These are phyloP conservation scores for Pseudogymnoascus sp. DNA, from an alignment of 2,329 filamentous ascomycete genomes.

Conservation along the genomic window DNA sequence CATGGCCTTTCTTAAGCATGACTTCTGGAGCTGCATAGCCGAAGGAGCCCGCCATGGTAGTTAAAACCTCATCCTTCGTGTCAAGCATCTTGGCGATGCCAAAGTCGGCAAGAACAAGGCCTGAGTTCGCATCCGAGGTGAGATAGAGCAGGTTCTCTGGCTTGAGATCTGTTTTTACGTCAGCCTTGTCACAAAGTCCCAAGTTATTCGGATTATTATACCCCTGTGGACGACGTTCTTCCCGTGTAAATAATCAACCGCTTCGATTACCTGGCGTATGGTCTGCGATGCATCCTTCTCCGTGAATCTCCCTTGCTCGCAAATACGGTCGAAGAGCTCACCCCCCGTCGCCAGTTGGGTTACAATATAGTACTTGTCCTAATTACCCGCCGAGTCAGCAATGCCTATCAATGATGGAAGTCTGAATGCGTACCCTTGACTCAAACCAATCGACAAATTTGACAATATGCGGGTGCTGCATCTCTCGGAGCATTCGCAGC, in stretches of 20 bases:
- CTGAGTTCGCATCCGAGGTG: slow-evolving; percentile 68
- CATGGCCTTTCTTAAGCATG: slow-evolving; percentile 95
- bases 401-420: neutral
- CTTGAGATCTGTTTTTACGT: slow-evolving; percentile 67
- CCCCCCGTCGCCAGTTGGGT: slow-evolving; percentile 93
- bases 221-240: slow-evolving; percentile 96
- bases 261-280: slow-evolving; percentile 86
- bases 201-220: slow-evolving; percentile 32
- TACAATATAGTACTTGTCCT: slow-evolving; percentile 99
- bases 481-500: slow-evolving; percentile 81
- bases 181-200: neutral
- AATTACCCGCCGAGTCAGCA: slow-evolving; percentile 12
- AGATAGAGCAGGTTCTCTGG: slow-evolving; percentile 96
- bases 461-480: slow-evolving; percentile 94
- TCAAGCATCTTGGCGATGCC: slow-evolving; percentile 98
- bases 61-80: slow-evolving; percentile 82
- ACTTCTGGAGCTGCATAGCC: slow-evolving; percentile 97
- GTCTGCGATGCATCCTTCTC: slow-evolving; percentile 91
- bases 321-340: slow-evolving; percentile 96
- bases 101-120: slow-evolving; percentile 91
- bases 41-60: slow-evolving; percentile 97
- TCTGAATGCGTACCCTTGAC: slow-evolving; percentile 63
- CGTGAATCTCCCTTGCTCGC: slow-evolving; percentile 95
- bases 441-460: slow-evolving; percentile 99
- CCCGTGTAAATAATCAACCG: slow-evolving; percentile 88